These are phyloP conservation scores for Elongisporangium prolatum DNA, from an alignment of 352 stramenopile genomes.

Conservation along the genomic window DNA sequence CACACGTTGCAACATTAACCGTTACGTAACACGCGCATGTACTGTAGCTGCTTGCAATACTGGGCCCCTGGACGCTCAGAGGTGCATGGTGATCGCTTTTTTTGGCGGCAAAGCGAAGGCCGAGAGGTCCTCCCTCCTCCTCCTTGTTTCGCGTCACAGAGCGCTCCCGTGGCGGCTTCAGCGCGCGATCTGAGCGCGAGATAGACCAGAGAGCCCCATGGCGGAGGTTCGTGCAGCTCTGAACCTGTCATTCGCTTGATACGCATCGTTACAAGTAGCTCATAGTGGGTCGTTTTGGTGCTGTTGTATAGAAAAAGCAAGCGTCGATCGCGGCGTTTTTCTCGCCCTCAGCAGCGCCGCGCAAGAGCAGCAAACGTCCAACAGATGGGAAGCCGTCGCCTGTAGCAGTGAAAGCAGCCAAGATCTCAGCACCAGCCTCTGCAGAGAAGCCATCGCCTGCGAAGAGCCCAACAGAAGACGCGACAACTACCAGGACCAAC, in stretches of 20 bases:
- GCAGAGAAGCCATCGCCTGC: conserved; percentile 15
- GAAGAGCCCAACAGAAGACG: background rate
- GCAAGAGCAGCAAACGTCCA: conserved; percentile 10
- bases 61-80: conserved; percentile 4
- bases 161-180: background rate
- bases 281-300: background rate
- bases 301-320: conserved; percentile 45
- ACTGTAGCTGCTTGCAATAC: background rate
- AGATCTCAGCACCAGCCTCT: background rate
- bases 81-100: conserved; percentile 1
- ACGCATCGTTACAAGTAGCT: conserved; percentile 12
- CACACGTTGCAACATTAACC: conserved; percentile 26
- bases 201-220: conserved; percentile 5
- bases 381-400: conserved; percentile 2
- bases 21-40: background rate
- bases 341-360: conserved; percentile 33
- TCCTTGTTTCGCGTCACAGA: conserved; percentile 7
- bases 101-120: conserved; percentile 6
- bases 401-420: conserved; percentile 5
- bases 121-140: conserved; percentile 1
- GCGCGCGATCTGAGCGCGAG: background rate
- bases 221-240: background rate
- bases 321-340: conserved; percentile 78
- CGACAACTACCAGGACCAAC: conserved; percentile 5
- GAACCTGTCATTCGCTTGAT: background rate